Evolutionary conservation across 805 yeast species (phyloP), one percentile per base, ranked within the genome.

Genomic region (Saccharomycopsis sp.): DNA sequence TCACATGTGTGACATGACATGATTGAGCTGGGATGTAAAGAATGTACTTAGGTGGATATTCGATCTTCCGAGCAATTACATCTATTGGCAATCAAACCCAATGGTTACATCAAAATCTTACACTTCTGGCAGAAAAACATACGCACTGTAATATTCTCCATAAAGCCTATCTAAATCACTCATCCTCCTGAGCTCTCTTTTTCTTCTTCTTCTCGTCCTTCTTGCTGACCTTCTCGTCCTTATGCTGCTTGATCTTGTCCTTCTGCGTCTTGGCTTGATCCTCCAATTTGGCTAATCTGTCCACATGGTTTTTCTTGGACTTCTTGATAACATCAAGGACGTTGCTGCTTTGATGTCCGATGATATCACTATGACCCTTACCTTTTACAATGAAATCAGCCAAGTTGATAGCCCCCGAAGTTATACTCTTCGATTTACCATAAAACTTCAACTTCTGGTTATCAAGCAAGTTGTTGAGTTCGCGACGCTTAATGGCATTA

Each of bases 381-480:
- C 89, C 88, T 57, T 82, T 79, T 4, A 85, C 78, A 65, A 91
- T 74, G 66, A 85, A 77, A 67, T 88, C 91, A 1, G 96, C 97
- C 64, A 89, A 72, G 67, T 89, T 89, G 52, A 79, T 76, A 53
- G 85, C 70, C 0, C 96, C 96, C 68, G 48, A 44, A 16, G 48
- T 44, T 16, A 44, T 44, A 44, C 48, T 44, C 95, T 76, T 62
- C 79, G 72, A 65, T 82, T 81, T 67, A 18, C 48, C 21, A 20
- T 55, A 48, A 16, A 57, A 57, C 81, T 83, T 67, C 89, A 77
- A 40, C 85, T 69, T n/a, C 85, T 56, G 83, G 34, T 69, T 69
- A 2, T 70, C 67, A 54, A 90, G 70, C 48, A 85, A 68, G 48
- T 74, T 75, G 54, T 74, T 79, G 62, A 90, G 73, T 64, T 86